Conservation (phyloP, 129 eudicot species). For the Flaveria linearis region DNA sequence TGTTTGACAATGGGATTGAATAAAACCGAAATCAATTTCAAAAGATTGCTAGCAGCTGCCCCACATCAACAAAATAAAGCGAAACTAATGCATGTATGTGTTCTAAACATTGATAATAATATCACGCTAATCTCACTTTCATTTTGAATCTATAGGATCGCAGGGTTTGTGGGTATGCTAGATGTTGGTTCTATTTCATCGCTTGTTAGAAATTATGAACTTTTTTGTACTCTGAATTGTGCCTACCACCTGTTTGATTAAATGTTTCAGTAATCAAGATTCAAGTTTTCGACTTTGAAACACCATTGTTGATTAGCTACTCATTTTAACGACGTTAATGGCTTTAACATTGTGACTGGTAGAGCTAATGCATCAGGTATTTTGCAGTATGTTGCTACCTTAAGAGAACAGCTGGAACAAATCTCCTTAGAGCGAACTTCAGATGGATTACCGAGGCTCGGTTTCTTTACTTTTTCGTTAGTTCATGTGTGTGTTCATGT, state of each 20-base stretch:
- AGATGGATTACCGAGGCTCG: slow-evolving; percentile 77
- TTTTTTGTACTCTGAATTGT: background rate
- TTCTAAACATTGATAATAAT: background rate
- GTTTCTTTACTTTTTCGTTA: slow-evolving; percentile 19
- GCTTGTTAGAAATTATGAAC: background rate
- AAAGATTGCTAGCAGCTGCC: slow-evolving; percentile 81
- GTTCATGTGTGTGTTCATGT: background rate
- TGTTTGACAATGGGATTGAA: slow-evolving; percentile 53
- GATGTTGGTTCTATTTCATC: background rate
- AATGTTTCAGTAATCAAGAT: background rate
- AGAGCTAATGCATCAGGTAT: background rate
- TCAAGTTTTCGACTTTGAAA: background rate
- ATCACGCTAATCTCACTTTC: no score
- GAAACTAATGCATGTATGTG: slow-evolving; percentile 78
- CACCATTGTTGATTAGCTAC: background rate
- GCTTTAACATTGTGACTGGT: background rate
- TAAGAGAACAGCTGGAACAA: slow-evolving; percentile 85
- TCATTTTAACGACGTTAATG: background rate
- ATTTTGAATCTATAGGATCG: background rate
- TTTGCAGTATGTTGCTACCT: slow-evolving; percentile 80
- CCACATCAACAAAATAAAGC: slow-evolving; percentile 79
- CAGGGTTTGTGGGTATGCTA: background rate
- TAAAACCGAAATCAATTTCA: slow-evolving; percentile 72
- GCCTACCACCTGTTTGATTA: background rate
- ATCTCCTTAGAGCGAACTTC: slow-evolving; percentile 65